Evolutionary conservation across 345 rosid genomes (phyloP), one percentile per base, ranked within the genome.

Genomic region (Lumnitzera racemosa): DNA sequence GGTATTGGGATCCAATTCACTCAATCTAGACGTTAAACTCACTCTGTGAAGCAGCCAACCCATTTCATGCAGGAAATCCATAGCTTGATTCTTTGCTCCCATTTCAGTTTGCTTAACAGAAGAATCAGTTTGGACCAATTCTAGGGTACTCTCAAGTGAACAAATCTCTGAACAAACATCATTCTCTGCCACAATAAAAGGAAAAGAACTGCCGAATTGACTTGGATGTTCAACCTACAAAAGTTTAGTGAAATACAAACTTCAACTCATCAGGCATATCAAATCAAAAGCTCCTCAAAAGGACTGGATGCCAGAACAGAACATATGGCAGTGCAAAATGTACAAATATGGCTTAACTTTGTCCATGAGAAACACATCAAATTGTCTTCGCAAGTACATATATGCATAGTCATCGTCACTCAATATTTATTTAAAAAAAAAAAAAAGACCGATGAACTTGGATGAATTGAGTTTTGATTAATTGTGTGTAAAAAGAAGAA

Each of bases 41-140:
- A 82, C 75, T 82, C 96, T 81, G 71, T 86, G 97, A 68, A 95
- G 85, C 64, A 95, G 84, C 99, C 99, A 95, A 53, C 99, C 97
- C 61, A 95, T 77, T 82, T 90, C 99, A 68, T 90, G 86, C 61
- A 95, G 78, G 78, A 95, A 95, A 55, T 90, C 88, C 87, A 88
- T 73, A 51, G 90, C 99, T 75, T 79, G 85, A 66, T 78, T 81
- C 74, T 67, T 87, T 64, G 79, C 78, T 57, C 74, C 88, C 56
- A 65, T 27, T 55, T 67, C 73, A 52, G 55, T 76, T 64, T 56
- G 70, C n/a, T 36, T 69, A 59, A 53, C 49, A 67, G 73, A 74
- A 43, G 41, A 70, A 79, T 86, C 85, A 48, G 86, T 70, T 64
- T 70, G 92, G 27, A 63, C 57, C 56, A 74, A 74, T 57, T 90